A percentile compares a stretch with the other conserved stretches of the same genome.
Conservation (phyloP, 345 rosid species). For the Moricandia moricandioides region DNA sequence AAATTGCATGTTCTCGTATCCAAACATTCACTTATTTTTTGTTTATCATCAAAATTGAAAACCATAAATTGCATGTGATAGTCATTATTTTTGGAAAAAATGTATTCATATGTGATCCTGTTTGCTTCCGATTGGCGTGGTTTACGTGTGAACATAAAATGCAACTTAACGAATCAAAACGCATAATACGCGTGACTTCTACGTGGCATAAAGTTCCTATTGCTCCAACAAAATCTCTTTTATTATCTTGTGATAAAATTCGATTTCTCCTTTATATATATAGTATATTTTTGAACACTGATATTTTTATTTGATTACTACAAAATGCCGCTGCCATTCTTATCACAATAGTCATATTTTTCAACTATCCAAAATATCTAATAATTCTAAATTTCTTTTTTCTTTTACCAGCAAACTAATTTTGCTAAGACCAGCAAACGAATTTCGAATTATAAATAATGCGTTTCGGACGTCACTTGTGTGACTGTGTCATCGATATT, state of each 20-base stretch:
- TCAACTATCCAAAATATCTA: slow-evolving; percentile 14
- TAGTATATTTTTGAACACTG: neutral
- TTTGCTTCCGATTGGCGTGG: slow-evolving; percentile 23
- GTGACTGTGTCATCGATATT: slow-evolving; percentile 13
- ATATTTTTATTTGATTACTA: neutral
- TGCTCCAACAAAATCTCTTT: neutral
- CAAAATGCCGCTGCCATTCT: neutral
- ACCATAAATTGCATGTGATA: neutral
- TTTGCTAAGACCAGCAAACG: neutral
- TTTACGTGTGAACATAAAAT: slow-evolving; percentile 29
- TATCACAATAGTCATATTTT: slow-evolving; percentile 9
- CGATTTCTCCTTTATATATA: neutral
- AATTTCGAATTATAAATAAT: slow-evolving; percentile 1
- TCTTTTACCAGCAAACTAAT: neutral
- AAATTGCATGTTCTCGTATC: neutral
- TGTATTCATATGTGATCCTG: neutral
- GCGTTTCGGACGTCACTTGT: slow-evolving; percentile 22
- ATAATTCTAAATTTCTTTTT: neutral
- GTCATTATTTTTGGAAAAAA: neutral
- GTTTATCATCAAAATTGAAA: neutral
- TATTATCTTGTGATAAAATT: neutral
- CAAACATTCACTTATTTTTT: neutral
- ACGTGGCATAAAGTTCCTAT: neutral
- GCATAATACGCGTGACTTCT: slow-evolving; percentile 19
- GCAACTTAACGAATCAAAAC: slow-evolving; percentile 29